Conservation (phyloP, 768 basidiomycete genomes). For the Amanita inopinata region DNA sequence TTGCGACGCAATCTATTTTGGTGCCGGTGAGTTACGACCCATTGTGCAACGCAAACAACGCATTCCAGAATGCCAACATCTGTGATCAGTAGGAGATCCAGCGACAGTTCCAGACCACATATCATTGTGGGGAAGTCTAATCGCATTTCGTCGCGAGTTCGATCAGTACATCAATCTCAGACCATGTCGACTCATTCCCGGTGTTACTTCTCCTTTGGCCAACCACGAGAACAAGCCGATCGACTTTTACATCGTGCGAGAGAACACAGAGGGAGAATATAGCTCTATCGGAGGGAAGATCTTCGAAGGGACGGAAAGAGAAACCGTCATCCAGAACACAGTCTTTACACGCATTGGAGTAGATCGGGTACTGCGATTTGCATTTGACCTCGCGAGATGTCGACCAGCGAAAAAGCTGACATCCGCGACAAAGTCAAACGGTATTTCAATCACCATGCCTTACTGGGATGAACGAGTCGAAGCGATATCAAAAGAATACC, state of each 20-base stretch:
- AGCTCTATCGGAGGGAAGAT: conserved; percentile 37
- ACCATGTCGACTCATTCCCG: conserved; percentile 39
- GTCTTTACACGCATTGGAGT: conserved; percentile 42
- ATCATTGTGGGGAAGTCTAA: conserved; percentile 42
- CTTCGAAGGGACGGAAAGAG: conserved; percentile 29
- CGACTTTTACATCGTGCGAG: conserved; percentile 45
- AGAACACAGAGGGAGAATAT: conserved; percentile 51
- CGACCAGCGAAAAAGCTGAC: conserved; percentile 41
- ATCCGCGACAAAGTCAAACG: conserved; percentile 44
- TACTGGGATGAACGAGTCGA: conserved; percentile 39
- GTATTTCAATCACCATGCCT: conserved; percentile 38
- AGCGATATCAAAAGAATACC: conserved; percentile 40
- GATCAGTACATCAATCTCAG: conserved; percentile 42
- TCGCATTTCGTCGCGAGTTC: conserved; percentile 41
- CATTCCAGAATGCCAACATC: no score
- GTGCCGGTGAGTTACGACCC: conserved; percentile 26
- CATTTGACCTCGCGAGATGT: conserved; percentile 40
- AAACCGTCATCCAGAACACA: conserved; percentile 34
- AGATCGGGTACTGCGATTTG: conserved; percentile 39
- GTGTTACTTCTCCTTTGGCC: conserved; percentile 37
- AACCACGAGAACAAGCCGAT: conserved; percentile 30
- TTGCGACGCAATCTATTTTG: conserved; percentile 40
- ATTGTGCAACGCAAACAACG: no score
- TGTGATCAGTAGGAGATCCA: conserved; percentile 31
- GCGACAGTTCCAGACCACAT: conserved; percentile 45